Evolutionary conservation across 2,329 filamentous ascomycete species (phyloP), one percentile per base, ranked within the genome.

Genomic region (Fusarium devonianum): DNA sequence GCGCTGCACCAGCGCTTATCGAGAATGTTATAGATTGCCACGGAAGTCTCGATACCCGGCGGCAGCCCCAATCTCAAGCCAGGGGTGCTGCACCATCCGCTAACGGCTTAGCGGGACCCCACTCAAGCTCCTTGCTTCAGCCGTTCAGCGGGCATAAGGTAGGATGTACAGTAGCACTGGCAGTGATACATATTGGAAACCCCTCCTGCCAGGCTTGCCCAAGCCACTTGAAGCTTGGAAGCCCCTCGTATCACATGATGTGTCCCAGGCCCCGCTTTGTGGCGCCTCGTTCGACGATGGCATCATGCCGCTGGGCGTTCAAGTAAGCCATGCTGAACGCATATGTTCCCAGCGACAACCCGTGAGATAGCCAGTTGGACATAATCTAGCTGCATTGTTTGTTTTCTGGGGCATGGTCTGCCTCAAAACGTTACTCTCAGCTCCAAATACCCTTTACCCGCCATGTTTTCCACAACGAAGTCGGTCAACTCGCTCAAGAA

Each of bases 401-500:
- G n/a, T n/a, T n/a, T n/a, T n/a, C n/a, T n/a, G n/a, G n/a, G n/a
- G n/a, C n/a, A n/a, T n/a, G n/a, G n/a, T n/a, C n/a, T n/a, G n/a
- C n/a, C n/a, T n/a, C n/a, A n/a, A n/a, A n/a, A n/a, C n/a, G 10
- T 10, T 19, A 23, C 11, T 28, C 21, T 8, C 21, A 39, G 35
- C n/a, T 25, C 60, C 75, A 57, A 76, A 72, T 38, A 51, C 22
- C 43, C 30, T 26, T 34, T 37, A 30, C 26, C 49, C 53, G 50
- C 40, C 48, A 75, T 75, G 73, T 70, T 71, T 51, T 67, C 70
- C 33, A 74, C 70, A 29, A 74, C 73, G 39, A 74, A 70, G 49
- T 69, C 70, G 4, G 63, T 60, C 47, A 66, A 68, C 47, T 72
- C 72, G 16, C 58, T 74, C 21, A 71, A 71, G 51, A 71, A 71